Evolutionary conservation across 2,329 filamentous ascomycete species (phyloP).

Genomic region (Penicillium capsulatum): DNA sequence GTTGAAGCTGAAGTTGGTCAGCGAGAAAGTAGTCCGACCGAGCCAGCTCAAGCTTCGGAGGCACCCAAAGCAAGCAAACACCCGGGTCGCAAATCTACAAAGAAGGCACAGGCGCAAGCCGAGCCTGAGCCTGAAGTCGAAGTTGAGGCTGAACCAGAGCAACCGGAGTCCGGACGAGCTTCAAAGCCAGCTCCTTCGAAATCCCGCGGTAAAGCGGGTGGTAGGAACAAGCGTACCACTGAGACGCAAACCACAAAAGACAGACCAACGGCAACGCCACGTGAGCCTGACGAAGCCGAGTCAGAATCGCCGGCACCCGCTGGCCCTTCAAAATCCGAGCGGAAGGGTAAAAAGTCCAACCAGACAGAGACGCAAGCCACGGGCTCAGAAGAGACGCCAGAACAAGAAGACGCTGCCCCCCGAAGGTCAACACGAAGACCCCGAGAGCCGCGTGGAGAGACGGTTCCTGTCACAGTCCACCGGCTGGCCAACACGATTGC

Average conservation of each 20-base stretch:
- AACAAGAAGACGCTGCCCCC: background rate
- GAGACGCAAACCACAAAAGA: no score
- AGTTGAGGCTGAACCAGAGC: conserved; percentile 1
- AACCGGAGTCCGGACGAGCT: no score
- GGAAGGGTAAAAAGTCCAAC: conserved; percentile 8
- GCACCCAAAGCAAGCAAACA: conserved; percentile 1
- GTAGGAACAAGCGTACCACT: no score
- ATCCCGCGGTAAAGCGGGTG: no score
- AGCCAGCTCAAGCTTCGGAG: no score
- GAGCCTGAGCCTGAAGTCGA: conserved; percentile 9
- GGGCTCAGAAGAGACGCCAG: conserved; percentile 9
- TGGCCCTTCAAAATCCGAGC: conserved; percentile 3
- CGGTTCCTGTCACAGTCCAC: conserved; percentile 41
- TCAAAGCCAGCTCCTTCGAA: no score
- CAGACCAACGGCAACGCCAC: no score
- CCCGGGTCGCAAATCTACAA: conserved; percentile 9
- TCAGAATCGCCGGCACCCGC: conserved; percentile 8
- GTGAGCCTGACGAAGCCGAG: no score
- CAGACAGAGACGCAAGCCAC: background rate
- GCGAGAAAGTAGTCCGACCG: no score
- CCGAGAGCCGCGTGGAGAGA: conserved; percentile 33
- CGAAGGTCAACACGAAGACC: conserved; percentile 20
- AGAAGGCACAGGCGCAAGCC: conserved; percentile 7
- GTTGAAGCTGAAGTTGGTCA: no score
- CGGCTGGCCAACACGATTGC: conserved; percentile 36